Evolutionary conservation across 202 grass and related monocot species (phyloP).

Genomic region (Schoenoplectus tabernaemontani): DNA sequence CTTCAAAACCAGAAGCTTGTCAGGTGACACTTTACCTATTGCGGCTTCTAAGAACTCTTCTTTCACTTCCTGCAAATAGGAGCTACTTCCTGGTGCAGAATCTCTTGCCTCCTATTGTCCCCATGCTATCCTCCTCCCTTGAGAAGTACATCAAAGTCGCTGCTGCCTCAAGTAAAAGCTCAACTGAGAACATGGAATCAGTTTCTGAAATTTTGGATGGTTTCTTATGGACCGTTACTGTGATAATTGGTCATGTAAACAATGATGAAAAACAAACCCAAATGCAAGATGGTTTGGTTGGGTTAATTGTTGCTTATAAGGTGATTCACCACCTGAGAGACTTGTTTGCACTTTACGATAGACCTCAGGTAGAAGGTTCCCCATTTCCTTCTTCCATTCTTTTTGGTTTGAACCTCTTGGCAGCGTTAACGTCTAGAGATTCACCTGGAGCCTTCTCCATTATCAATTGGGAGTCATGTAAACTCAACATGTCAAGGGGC

Average conservation of each 20-base stretch:
- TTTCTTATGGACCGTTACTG: conserved; percentile 80
- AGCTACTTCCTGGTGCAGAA: conserved; percentile 96
- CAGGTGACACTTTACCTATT: conserved; percentile 88
- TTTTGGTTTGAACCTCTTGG: conserved; percentile 78
- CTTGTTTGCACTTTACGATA: conserved; percentile 94
- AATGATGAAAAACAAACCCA: conserved; percentile 62
- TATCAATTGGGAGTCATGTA: conserved; percentile 90
- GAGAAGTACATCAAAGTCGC: conserved; percentile 99
- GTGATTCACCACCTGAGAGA: conserved; percentile 90
- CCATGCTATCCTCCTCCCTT: conserved; percentile 85
- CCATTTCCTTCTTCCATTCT: conserved; percentile 93
- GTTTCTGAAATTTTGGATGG: conserved; percentile 86
- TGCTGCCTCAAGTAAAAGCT: conserved; percentile 74
- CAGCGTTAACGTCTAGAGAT: conserved; percentile 69
- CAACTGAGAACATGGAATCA: conserved; percentile 66
- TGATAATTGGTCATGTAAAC: conserved; percentile 74
- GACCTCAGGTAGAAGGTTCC: conserved; percentile 96
- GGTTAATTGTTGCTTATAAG: conserved; percentile 95
- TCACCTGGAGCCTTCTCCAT: conserved; percentile 58
- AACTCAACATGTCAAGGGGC: conserved; percentile 39
- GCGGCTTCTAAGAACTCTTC: conserved; percentile 53
- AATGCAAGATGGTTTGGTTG: conserved; percentile 87
- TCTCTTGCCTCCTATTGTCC: conserved; percentile 95
- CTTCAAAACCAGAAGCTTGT: conserved; percentile 93
- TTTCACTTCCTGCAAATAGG: conserved; percentile 82